Evolutionary conservation across 805 yeast species (phyloP).

Genomic region (Suhomyces canberraensis): DNA sequence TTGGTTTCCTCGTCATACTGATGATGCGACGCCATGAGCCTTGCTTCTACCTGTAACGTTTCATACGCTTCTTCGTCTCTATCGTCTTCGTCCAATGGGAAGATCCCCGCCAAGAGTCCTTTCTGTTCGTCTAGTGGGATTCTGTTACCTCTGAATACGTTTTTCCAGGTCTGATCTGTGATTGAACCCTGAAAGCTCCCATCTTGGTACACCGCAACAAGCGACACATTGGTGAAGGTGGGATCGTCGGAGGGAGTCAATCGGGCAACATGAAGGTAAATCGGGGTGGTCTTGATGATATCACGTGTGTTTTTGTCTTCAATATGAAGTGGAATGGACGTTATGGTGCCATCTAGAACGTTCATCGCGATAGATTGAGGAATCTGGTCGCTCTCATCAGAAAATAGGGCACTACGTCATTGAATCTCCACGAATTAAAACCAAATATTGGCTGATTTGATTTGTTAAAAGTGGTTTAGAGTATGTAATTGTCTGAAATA

Average conservation of each 20-base stretch:
- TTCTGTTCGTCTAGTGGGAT: conserved; percentile 18
- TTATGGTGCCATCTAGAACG: conserved; percentile 5
- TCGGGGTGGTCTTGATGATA: conserved; percentile 12
- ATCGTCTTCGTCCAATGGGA: conserved; percentile 15
- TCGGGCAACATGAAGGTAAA: conserved; percentile 16
- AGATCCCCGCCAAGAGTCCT: conserved; percentile 13
- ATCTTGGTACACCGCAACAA: conserved; percentile 18
- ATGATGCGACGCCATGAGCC: conserved; percentile 1
- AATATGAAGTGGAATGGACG: conserved; percentile 15
- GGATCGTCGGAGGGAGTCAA: conserved; percentile 8
- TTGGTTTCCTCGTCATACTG: conserved; percentile 4
- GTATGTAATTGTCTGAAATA: no score
- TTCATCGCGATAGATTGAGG: no score
- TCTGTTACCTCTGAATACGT: conserved; percentile 3
- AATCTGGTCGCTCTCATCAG: no score
- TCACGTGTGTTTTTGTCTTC: conserved; percentile 13
- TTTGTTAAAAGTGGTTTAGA: no score
- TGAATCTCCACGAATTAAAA: no score
- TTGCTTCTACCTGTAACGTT: conserved; percentile 1
- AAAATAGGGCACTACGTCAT: no score
- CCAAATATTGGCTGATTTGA: no score
- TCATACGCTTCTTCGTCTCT: neutral
- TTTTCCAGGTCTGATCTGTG: conserved; percentile 4
- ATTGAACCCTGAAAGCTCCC: conserved; percentile 19
- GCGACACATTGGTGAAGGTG: conserved; percentile 10